phyloP scores from a whole-genome alignment of 2,329 filamentous ascomycete genomes.

The Acrocalymma vagum region DNA sequence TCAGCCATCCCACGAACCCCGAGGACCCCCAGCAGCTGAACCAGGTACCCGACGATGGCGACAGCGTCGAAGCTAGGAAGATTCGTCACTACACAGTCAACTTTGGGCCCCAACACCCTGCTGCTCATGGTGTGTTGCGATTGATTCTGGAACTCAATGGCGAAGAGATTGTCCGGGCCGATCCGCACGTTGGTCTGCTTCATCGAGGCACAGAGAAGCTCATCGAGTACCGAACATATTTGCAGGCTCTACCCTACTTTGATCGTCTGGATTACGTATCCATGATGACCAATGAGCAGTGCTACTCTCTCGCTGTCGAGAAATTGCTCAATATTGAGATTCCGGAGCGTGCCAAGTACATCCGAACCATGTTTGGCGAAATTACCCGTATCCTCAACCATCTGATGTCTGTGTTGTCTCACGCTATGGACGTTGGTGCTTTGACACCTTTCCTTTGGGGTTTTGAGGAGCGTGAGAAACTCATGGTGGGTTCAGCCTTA shows the following conservation, averaged over 20 bases:
- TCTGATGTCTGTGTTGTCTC: slow-evolving; percentile 95
- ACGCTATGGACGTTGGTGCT: slow-evolving; percentile 99
- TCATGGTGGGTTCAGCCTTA: slow-evolving; percentile 76
- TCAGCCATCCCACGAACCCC: slow-evolving; percentile 59
- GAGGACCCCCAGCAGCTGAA: slow-evolving; percentile 56
- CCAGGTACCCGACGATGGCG: slow-evolving; percentile 53
- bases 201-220: slow-evolving; percentile 99
- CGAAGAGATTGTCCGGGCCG: slow-evolving; percentile 95
- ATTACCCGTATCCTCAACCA: slow-evolving; percentile 96
- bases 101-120: slow-evolving; percentile 98
- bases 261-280: slow-evolving; percentile 98
- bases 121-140: slow-evolving; percentile 96
- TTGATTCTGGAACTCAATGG: slow-evolving; percentile 97
- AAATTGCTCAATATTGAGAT: slow-evolving; percentile 98
- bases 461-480: slow-evolving; percentile 99
- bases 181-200: slow-evolving; percentile 95
- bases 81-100: slow-evolving; percentile 99
- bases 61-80: slow-evolving; percentile 72
- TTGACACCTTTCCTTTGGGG: slow-evolving; percentile 99
- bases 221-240: slow-evolving; percentile 99
- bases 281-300: slow-evolving; percentile 99
- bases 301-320: slow-evolving; percentile 93
- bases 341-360: slow-evolving; percentile 94
- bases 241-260: slow-evolving; percentile 98
- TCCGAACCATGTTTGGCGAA: slow-evolving; percentile 93